These are phyloP conservation scores for Schwanniomyces yamadae DNA, from an alignment of 805 yeast genomes.

Conservation along the genomic window DNA sequence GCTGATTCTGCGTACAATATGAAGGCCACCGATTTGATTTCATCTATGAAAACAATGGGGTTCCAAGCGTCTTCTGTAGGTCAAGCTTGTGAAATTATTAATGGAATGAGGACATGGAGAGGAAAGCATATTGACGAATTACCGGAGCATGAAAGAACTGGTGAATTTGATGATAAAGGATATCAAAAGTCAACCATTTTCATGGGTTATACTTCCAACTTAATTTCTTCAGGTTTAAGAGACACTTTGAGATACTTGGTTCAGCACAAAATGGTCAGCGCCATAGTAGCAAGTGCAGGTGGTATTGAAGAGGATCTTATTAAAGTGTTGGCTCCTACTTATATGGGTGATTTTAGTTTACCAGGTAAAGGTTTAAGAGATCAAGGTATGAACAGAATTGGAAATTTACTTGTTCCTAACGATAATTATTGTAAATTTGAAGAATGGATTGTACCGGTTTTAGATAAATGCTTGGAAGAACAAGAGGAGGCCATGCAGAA, in stretches of 20 bases:
- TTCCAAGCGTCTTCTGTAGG: constrained; percentile 90
- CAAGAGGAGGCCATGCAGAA: constrained; percentile 65
- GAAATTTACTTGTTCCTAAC: constrained; percentile 94
- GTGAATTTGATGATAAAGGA: constrained; percentile 76
- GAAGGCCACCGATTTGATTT: constrained; percentile 74
- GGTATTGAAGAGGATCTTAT: constrained; percentile 97
- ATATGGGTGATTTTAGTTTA: constrained; percentile 84
- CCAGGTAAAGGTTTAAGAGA: constrained; percentile 83
- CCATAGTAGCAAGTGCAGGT: constrained; percentile 96
- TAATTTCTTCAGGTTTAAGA: constrained; percentile 91
- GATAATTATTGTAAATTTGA: constrained; percentile 97
- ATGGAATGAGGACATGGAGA: constrained; percentile 91
- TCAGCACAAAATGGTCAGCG: constrained; percentile 91
- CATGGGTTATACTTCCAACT: constrained; percentile 94
- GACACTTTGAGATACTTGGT: constrained; percentile 87
- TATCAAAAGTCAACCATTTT: constrained; percentile 85
- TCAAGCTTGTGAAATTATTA: constrained; percentile 87
- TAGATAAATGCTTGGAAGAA: constrained; percentile 84
- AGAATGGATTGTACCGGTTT: constrained; percentile 96
- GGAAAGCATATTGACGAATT: constrained; percentile 72
- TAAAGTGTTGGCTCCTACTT: constrained; percentile 95
- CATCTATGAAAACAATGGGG: constrained; percentile 92
- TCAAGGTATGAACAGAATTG: constrained; percentile 96
- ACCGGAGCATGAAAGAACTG: constrained; percentile 65
- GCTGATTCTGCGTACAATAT: constrained; percentile 71